These are phyloP conservation scores for Diatrype stigma DNA, from an alignment of 2,329 filamentous ascomycete genomes.

Conservation along the genomic window DNA sequence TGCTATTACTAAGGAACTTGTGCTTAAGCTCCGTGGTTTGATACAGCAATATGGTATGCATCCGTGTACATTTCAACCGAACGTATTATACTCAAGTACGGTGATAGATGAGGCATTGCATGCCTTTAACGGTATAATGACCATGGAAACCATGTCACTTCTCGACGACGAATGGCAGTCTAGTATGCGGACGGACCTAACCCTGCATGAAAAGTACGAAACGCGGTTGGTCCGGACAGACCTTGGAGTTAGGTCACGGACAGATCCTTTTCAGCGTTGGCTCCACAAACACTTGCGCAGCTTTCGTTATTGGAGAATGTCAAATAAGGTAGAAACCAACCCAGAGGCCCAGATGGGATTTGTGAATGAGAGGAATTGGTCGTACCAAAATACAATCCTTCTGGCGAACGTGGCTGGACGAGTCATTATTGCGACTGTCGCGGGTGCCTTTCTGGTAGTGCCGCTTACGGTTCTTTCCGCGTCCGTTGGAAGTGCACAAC, in stretches of 20 bases:
- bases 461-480: not conserved
- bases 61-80: not conserved
- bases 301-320: constrained; percentile 11
- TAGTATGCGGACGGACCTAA: constrained; percentile 20
- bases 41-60: constrained; percentile 16
- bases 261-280: constrained; percentile 15
- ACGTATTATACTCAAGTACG: not conserved
- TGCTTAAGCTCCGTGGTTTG: constrained; percentile 10
- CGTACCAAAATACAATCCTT: constrained; percentile 6
- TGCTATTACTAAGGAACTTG: constrained; percentile 4
- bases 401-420: constrained; percentile 1
- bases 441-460: constrained; percentile 1
- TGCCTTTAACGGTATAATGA: constrained; percentile 14
- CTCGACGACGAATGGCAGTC: constrained; percentile 13
- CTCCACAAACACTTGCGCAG: constrained; percentile 12
- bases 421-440: not conserved
- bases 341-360: not conserved
- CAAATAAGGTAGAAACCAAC: constrained; percentile 1
- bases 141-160: constrained; percentile 19
- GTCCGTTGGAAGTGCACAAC: not conserved
- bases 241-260: constrained; percentile 15
- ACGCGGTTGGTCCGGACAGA: constrained; percentile 30
- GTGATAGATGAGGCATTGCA: constrained; percentile 16
- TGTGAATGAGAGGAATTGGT: not conserved
- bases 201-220: constrained; percentile 27